These are phyloP conservation scores for Coprinopsis sp. DNA, from an alignment of 768 basidiomycete species.

Conservation along the genomic window DNA sequence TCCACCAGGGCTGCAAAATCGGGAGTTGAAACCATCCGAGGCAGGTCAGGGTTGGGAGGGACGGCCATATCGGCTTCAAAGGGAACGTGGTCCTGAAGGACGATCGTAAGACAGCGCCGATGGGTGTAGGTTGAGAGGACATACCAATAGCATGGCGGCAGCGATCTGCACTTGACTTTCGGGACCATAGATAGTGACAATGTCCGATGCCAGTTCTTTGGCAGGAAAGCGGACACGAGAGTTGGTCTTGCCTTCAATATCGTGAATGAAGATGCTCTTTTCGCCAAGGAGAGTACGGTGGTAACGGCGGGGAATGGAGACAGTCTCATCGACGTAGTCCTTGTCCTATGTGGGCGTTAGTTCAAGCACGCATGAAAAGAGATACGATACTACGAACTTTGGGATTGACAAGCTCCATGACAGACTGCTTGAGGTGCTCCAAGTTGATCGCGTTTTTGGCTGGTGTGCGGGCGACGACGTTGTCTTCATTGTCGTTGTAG, in stretches of 20 bases:
- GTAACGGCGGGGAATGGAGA: slow-evolving; percentile 90
- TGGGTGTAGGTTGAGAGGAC: slow-evolving; percentile 19
- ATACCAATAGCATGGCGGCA: slow-evolving; percentile 88
- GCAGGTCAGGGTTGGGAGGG: slow-evolving; percentile 77
- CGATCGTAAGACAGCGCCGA: not conserved
- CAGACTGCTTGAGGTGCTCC: slow-evolving; percentile 90
- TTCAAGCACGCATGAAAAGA: slow-evolving; percentile 1
- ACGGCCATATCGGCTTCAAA: slow-evolving; percentile 95
- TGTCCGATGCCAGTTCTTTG: slow-evolving; percentile 90
- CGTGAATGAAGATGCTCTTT: slow-evolving; percentile 94
- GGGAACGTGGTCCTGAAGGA: slow-evolving; percentile 81
- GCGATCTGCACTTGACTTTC: slow-evolving; percentile 97
- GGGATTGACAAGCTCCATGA: slow-evolving; percentile 96
- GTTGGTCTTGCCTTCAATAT: slow-evolving; percentile 96
- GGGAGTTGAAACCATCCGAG: slow-evolving; percentile 66
- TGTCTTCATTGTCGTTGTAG: slow-evolving; percentile 96
- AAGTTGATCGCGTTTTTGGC: slow-evolving; percentile 96
- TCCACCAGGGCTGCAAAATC: slow-evolving; percentile 87
- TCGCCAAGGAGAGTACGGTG: slow-evolving; percentile 94
- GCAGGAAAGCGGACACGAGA: slow-evolving; percentile 89
- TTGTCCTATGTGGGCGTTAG: slow-evolving; percentile 64
- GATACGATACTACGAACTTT: slow-evolving; percentile 53
- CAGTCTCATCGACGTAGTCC: slow-evolving; percentile 91
- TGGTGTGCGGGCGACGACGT: slow-evolving; percentile 96
- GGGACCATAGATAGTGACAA: slow-evolving; percentile 94